Evolutionary conservation across 257 asterid species (phyloP).

Genomic region (Nicotiana benthamiana): DNA sequence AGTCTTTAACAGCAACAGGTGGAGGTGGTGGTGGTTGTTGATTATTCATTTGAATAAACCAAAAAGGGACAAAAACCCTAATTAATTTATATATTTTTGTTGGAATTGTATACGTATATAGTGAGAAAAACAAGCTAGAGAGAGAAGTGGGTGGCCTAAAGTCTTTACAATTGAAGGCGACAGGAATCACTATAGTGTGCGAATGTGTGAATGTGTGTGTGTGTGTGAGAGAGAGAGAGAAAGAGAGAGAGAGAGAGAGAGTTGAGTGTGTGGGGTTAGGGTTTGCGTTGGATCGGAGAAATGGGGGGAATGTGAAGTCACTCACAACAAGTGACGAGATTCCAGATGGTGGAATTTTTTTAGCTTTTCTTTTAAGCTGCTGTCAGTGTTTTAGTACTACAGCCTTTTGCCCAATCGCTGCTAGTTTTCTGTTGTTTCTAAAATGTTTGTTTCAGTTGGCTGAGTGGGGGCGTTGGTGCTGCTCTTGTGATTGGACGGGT

Average conservation of each 20-base stretch:
- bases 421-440: neutral
- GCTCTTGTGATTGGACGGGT: neutral
- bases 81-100: slow-evolving; percentile 11
- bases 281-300: slow-evolving; percentile 11
- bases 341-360: neutral
- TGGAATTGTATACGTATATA: neutral
- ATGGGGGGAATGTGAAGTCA: neutral
- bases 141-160: slow-evolving; percentile 38
- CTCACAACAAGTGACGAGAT: slow-evolving; percentile 3
- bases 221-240: too few species aligned
- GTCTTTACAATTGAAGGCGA: slow-evolving; percentile 83
- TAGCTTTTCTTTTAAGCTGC: neutral
- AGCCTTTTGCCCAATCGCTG: neutral
- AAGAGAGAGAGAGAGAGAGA: too few species aligned
- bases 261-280: slow-evolving; percentile 30
- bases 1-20: slow-evolving; percentile 34
- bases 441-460: neutral
- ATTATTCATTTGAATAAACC: slow-evolving; percentile 45
- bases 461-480: neutral
- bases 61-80: slow-evolving; percentile 37
- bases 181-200: slow-evolving; percentile 58
- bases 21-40: slow-evolving; percentile 13
- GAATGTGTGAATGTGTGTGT: slow-evolving; percentile 13
- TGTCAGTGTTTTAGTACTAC: neutral
- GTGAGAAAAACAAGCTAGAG: slow-evolving; percentile 17